Evolutionary conservation across 371 early-diverging fungal genomes (phyloP), one percentile per base, ranked within the genome.

Genomic region (Batrachochytrium dendrobatidis): DNA sequence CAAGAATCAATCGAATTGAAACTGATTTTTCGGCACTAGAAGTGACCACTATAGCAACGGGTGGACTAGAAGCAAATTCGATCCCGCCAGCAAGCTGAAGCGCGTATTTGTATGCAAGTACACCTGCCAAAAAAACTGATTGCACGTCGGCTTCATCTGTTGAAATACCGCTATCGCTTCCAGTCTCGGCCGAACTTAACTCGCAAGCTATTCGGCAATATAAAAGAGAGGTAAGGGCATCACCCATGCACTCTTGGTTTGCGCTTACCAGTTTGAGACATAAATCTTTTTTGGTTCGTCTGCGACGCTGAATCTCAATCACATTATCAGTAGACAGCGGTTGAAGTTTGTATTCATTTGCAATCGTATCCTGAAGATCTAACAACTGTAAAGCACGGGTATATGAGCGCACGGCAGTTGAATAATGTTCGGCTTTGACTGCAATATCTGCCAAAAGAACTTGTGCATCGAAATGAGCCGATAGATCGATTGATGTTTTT

Each of bases 81-180:
- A 33, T 30, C 18, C 62, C 62, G 18, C 62, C 62, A n/a, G 57
- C 62, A 32, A 56, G 34, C 20, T 62, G 50, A 5, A 62, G 53
- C 0, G 57, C 62, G 29, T 56, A 52, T 25, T 24, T 10, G 34
- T 62, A 62, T 1, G 29, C 39, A 17, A 62, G 52, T 5, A 7
- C 12, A 7, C 56, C 62, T 34, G 53, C 43, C 15, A 26, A 26
- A 10, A 24, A 28, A 10, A 60, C 31, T 34, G 53, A 35, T 6
- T 10, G 28, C n/a, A 30, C 59, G 34, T 30, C 51, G 45, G 43
- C 31, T 1, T 15, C 35, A 29, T 60, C 30, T 4, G 55, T 33
- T 7, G 34, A 20, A 4, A 33, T 20, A 20, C 33, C 55, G 8
- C 32, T 26, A 29, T 55, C 34, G 31, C 32, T 33, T 3, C 20